phyloP scores from a whole-genome alignment of 257 asterid genomes.

The Solanum appendiculatum region DNA sequence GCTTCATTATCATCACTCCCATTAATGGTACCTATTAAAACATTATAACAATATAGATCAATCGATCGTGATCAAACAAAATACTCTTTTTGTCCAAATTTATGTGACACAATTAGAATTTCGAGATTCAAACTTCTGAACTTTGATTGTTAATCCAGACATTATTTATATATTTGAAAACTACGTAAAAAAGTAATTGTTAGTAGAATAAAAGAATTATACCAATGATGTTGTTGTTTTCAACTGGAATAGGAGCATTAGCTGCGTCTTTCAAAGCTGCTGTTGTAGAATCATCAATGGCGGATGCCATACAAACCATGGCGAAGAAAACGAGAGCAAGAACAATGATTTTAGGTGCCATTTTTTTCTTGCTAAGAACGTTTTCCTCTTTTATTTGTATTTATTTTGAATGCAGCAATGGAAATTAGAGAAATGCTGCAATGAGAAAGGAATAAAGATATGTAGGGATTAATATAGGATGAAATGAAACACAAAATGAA shows the following conservation, averaged over 20 bases:
- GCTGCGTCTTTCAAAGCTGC: neutral
- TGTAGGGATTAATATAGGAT: neutral
- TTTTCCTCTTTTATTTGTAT: neutral
- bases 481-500: neutral
- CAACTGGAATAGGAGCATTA: neutral
- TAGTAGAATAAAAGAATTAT: neutral
- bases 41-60: too few species aligned
- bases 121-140: too few species aligned
- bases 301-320: slow-evolving; percentile 26
- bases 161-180: neutral
- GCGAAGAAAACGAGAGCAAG: slow-evolving; percentile 46
- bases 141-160: neutral
- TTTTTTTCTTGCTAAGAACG: neutral
- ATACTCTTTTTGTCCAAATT: too few species aligned
- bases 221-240: slow-evolving; percentile 17
- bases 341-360: slow-evolving; percentile 18
- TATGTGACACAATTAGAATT: neutral
- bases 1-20: neutral
- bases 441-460: neutral
- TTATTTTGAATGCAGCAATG: neutral
- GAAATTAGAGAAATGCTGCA: neutral
- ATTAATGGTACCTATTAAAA: neutral
- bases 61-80: neutral
- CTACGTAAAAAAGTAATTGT: neutral
- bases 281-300: neutral